These are phyloP conservation scores for Takashimella tepidaria DNA, from an alignment of 1,284 basidiomycete genomes.

Conservation along the genomic window DNA sequence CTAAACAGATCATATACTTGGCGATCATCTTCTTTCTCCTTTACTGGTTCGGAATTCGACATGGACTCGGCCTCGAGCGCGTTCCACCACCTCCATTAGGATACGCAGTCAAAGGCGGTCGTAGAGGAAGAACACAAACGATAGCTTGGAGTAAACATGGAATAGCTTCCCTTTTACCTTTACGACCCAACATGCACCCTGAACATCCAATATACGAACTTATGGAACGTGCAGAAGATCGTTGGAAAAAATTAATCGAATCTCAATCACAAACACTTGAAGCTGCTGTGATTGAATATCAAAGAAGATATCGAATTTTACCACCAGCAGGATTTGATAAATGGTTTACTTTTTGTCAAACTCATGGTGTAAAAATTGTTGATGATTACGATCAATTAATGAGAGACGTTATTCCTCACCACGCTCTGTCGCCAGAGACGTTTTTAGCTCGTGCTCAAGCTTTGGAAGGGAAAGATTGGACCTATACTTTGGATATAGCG, in stretches of 20 bases:
- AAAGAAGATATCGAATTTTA: conserved; percentile 50
- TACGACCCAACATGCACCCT: conserved; percentile 7
- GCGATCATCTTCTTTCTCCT: conserved; percentile 39
- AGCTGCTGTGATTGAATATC: conserved; percentile 57
- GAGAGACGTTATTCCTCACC: conserved; percentile 42
- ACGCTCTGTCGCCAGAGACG: conserved; percentile 37
- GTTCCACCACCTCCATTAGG: conserved; percentile 34
- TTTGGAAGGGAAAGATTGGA: conserved; percentile 27
- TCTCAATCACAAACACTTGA: conserved; percentile 55
- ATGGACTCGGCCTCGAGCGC: conserved; percentile 41
- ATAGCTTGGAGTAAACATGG: conserved; percentile 11
- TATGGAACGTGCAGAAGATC: conserved; percentile 43
- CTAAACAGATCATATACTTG: conserved; percentile 45
- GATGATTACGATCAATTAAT: conserved; percentile 57
- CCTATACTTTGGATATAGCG: conserved; percentile 38
- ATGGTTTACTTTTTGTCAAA: conserved; percentile 59
- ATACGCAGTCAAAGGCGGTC: conserved; percentile 33
- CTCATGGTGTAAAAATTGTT: conserved; percentile 67
- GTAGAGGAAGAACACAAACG: conserved; percentile 22
- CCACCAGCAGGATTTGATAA: conserved; percentile 50
- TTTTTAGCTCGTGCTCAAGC: conserved; percentile 31
- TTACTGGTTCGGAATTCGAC: conserved; percentile 47
- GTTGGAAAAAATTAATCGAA: conserved; percentile 28
- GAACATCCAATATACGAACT: conserved; percentile 47
- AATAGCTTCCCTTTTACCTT: conserved; percentile 12